Evolutionary conservation across 805 yeast genomes (phyloP).

Genomic region (Isabelozyma pseudorhagii): DNA sequence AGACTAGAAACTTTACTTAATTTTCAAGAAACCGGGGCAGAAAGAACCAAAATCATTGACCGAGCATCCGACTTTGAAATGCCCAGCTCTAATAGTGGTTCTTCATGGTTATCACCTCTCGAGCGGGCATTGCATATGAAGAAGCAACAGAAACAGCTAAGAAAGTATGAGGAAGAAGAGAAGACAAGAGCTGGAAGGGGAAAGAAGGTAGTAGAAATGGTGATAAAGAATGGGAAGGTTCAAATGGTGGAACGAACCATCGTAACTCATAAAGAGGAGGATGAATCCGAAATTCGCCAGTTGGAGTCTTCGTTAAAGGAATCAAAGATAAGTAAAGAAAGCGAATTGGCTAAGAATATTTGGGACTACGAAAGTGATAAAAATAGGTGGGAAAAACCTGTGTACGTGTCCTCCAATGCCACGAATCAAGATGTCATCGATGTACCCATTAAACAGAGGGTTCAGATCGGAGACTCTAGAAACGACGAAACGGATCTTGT

Average conservation of each 20-base stretch:
- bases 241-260: constrained; percentile 48
- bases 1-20: constrained; percentile 69
- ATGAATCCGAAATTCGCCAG: constrained; percentile 32
- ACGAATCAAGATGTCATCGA: not conserved
- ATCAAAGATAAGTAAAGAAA: constrained; percentile 23
- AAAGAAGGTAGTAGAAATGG: constrained; percentile 70
- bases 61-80: constrained; percentile 85
- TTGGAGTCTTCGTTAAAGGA: constrained; percentile 30
- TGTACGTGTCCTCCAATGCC: constrained; percentile 22
- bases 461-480: constrained; percentile 17
- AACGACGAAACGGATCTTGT: constrained; percentile 18
- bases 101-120: constrained; percentile 80
- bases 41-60: constrained; percentile 89
- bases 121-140: constrained; percentile 87
- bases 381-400: constrained; percentile 53
- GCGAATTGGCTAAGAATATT: constrained; percentile 28
- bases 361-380: constrained; percentile 65
- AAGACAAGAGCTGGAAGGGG: constrained; percentile 69
- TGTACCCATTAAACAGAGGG: constrained; percentile 14
- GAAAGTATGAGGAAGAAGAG: constrained; percentile 60
- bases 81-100: constrained; percentile 45
- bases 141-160: constrained; percentile 72
- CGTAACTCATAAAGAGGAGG: constrained; percentile 15
- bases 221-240: constrained; percentile 78
- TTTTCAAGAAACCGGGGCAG: constrained; percentile 84